Evolutionary conservation across 345 rosid species (phyloP).

Genomic region (Linum tenue): DNA sequence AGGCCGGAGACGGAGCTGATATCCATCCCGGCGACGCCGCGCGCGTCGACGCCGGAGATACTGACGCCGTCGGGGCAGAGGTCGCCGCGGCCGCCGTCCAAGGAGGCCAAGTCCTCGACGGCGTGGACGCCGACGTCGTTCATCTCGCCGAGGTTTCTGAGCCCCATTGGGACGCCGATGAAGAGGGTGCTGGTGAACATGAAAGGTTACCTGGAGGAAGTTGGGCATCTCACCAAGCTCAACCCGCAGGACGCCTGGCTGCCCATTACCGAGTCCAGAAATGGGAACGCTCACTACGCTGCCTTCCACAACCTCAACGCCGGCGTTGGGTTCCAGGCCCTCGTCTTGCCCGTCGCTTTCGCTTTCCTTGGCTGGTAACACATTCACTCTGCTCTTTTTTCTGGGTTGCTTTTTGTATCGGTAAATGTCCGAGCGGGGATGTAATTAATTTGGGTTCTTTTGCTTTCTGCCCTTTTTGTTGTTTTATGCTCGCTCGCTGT

Average conservation of each 20-base stretch:
- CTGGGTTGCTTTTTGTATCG: too few relatives aligned
- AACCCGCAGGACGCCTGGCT: conserved; percentile 99
- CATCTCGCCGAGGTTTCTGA: conserved; percentile 87
- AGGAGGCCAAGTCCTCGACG: conserved; percentile 57
- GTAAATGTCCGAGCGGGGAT: background rate
- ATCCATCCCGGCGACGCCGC: conserved; percentile 74
- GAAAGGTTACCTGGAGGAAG: conserved; percentile 89
- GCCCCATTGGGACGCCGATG: conserved; percentile 97
- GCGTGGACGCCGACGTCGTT: conserved; percentile 98
- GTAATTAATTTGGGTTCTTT: background rate
- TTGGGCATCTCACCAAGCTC: conserved; percentile 89
- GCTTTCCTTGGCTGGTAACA: conserved; percentile 92
- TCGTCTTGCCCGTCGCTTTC: conserved; percentile 85
- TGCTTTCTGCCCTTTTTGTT: too few relatives aligned
- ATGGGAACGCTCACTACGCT: conserved; percentile 96
- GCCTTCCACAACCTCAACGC: conserved; percentile 96
- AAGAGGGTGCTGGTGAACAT: conserved; percentile 85
- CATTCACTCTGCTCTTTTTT: background rate
- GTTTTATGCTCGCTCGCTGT: too few relatives aligned
- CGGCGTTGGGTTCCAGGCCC: conserved; percentile 94
- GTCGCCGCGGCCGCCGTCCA: conserved; percentile 73
- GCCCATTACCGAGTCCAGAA: conserved; percentile 92
- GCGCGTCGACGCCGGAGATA: conserved; percentile 47
- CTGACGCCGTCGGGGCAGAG: conserved; percentile 90
- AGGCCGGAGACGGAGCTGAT: conserved; percentile 98